Evolutionary conservation across 2,329 filamentous ascomycete genomes (phyloP), one percentile per base, ranked within the genome.

Genomic region (Blastomyces emzantsi): DNA sequence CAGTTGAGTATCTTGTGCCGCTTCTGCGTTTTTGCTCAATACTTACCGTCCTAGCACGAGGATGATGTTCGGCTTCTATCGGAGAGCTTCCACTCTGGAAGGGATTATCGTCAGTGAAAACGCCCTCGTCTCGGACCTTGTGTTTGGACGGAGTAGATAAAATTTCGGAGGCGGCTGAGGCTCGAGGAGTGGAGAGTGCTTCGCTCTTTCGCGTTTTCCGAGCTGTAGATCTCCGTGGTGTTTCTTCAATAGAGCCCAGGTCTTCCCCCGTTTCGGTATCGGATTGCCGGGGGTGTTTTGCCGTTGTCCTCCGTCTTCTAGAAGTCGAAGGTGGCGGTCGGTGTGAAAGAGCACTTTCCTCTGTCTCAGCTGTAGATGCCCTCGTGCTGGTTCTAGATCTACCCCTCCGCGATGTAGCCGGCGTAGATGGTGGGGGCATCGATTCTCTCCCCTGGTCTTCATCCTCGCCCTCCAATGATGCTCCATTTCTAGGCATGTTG

Each of bases 71-170:
- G 1, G 76, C 74, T n/a, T 78, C 73, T 6, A 82, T 76, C 1
- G 90, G 87, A 11, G 90, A 88, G 74, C 87, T 89, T 51, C 91
- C 89, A 72, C 89, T 90, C 74, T 97, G 93, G 73, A 97, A 97
- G 0, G 93, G 92, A 71, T 97, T 97, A 62, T 97, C 91, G 69
- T 87, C 84, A 1, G 89, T 91, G 75, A 97, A 97, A 41, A 89
- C 87, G 70, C 82, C 88, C 19, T 28, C 41, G 43, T 83, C 81
- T 49, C 71, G 73, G 8, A 71, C 73, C 54, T 81, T 77, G 11
- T 77, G 70, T 66, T 82, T 83, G 22, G 78, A 66, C 22, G 69
- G 73, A 7, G 77, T 72, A 5, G 75, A 72, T 13, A 72, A 72
- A n/a, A 73, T 69, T 30, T 77, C 72, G 2, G 66, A 66, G 41